Conservation (phyloP, 192 early-diverging fungal species). For the Phlyctochytrium arcticum region DNA sequence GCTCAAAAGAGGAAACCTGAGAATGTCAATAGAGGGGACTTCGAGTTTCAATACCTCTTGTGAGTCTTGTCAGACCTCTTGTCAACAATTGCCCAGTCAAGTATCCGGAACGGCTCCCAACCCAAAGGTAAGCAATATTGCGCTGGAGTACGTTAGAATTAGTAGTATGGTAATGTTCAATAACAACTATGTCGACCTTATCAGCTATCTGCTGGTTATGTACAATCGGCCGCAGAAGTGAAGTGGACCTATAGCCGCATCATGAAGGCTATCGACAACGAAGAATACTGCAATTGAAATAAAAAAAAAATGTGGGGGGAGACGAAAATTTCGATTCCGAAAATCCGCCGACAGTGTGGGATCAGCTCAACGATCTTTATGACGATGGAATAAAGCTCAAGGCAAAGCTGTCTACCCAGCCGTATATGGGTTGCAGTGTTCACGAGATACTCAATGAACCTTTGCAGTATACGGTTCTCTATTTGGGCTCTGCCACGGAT, state of each 20-base stretch:
- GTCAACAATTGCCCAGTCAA: conserved; percentile 9
- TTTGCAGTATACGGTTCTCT: conserved; percentile 9
- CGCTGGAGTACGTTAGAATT: conserved; percentile 6
- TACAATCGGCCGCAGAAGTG: conserved; percentile 8
- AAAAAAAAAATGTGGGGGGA: neutral
- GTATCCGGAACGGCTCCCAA: conserved; percentile 2
- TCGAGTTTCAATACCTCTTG: conserved; percentile 10
- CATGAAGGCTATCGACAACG: conserved; percentile 7
- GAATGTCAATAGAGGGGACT: conserved; percentile 6
- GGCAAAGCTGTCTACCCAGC: conserved; percentile 10
- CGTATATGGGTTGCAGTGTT: conserved; percentile 10
- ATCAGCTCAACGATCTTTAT: conserved; percentile 7
- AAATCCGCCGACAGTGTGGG: conserved; percentile 9
- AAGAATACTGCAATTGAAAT: neutral
- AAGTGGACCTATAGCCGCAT: conserved; percentile 3
- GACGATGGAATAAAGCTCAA: conserved; percentile 9
- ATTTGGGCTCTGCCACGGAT: conserved; percentile 8
- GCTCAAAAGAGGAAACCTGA: conserved; percentile 7
- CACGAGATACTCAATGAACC: conserved; percentile 12
- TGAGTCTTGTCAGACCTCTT: too few relatives aligned
- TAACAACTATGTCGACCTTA: conserved; percentile 24
- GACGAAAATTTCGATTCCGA: conserved; percentile 9
- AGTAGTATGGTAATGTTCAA: conserved; percentile 21
- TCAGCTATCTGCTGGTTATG: conserved; percentile 2
- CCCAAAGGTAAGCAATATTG: conserved; percentile 7